Base-by-base conservation (phyloP, 371 early-diverging fungal genomes). In the Rhizopus sp. region DNA sequence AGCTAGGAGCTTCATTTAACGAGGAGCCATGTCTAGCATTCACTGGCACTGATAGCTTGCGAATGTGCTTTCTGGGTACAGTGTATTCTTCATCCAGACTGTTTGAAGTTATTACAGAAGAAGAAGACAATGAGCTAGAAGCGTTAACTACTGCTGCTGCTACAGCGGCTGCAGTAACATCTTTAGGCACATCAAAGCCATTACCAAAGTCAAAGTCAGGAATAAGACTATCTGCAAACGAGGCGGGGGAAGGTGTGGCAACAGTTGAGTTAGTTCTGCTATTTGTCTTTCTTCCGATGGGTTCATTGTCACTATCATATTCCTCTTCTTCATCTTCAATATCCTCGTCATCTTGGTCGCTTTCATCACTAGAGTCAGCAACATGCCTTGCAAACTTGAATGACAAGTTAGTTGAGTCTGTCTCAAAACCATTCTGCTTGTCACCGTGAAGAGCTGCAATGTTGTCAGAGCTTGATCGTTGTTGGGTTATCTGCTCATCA, bases 131-230 rank as follows among this genome's bases (percentile, higher is more conserved):
- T n/a, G 29, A 29, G 31, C 8, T 53, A 5, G 53, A 53, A 17
- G 48, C 49, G n/a, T 42, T 10, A 34, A 38, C 55, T 29, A 55
- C 57, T 16, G 61, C 47, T 33, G 69, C 58, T 48, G 64, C 47
- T n/a, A 52, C 57, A 40, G 64, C 54, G 30, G 64, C 58, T 46
- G 58, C 60, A 30, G 62, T 46, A 7, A 56, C 47, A 51, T 60
- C 50, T 29, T 59, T 62, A 8, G 74, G 62, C 6, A 75, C 70
- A 55, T 76, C 76, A 50, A 76, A 72, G 6, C 76, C 73, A 44
- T 76, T 76, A n/a, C 76, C 77, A 62, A 77, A 77, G 39, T 77
- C 77, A 53, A 77, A 77, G 54, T 77, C 77, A 30, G 73, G 77
- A 45, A 77, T 73, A 13, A 73, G 50, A 12, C 59, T 57, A 30